These are phyloP conservation scores for Lophium mytilinum DNA, from an alignment of 495 filamentous ascomycete genomes.

Conservation along the genomic window DNA sequence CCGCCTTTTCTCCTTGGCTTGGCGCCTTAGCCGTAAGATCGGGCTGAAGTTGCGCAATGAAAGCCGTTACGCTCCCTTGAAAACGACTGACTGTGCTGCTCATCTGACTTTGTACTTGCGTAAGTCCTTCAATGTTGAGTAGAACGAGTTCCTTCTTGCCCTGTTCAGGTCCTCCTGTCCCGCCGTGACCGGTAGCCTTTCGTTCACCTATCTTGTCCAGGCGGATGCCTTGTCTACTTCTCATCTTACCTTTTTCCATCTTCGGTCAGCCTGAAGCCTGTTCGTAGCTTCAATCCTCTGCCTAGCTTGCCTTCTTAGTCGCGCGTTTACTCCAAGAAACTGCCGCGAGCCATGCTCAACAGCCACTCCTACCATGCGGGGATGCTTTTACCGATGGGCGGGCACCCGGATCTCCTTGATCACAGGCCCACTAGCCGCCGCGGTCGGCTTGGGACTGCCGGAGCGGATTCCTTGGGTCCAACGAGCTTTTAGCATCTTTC, in stretches of 20 bases:
- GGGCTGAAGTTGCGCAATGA: neutral
- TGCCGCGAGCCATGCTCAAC: slow-evolving; percentile 6
- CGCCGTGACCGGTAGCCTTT: slow-evolving; percentile 21
- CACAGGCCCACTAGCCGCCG: neutral
- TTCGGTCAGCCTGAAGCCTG: slow-evolving; percentile 5
- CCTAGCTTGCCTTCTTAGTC: slow-evolving; percentile 8
- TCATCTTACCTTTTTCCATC: slow-evolving; percentile 15
- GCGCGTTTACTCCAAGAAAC: slow-evolving; percentile 2
- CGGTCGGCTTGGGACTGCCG: neutral
- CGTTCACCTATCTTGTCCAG: slow-evolving; percentile 1
- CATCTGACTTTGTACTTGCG: slow-evolving; percentile 11
- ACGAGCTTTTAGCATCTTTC: neutral
- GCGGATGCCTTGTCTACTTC: slow-evolving; percentile 1
- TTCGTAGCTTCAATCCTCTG: neutral
- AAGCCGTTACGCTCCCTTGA: neutral
- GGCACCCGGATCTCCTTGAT: slow-evolving; percentile 3
- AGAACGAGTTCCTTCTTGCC: neutral
- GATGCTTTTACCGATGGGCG: slow-evolving; percentile 6
- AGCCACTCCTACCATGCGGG: slow-evolving; percentile 11
- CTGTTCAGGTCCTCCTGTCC: neutral
- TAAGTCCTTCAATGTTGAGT: neutral
- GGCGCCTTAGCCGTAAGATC: slow-evolving; percentile 1
- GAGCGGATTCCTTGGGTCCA: neutral
- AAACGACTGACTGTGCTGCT: neutral
- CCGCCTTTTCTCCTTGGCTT: neutral